Evolutionary conservation across 2,329 filamentous ascomycete species (phyloP).

Genomic region (Apiospora rasikravindrae): DNA sequence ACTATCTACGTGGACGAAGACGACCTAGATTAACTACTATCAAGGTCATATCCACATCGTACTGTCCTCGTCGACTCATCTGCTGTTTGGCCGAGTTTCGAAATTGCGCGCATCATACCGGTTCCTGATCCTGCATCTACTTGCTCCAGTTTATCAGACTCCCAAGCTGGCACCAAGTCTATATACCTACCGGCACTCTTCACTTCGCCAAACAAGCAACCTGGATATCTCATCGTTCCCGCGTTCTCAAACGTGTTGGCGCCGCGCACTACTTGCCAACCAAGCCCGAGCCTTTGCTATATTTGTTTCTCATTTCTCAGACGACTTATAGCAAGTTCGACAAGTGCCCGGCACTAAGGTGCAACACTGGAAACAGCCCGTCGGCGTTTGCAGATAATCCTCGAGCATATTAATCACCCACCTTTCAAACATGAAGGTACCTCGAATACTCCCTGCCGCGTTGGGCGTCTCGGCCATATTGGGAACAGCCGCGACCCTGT

Average conservation of each 20-base stretch:
- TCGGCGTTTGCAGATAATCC: slow-evolving; percentile 7
- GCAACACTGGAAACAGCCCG: slow-evolving; percentile 1
- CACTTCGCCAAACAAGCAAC: neutral
- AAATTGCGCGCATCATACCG: slow-evolving; percentile 24
- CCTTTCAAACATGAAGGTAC: slow-evolving; percentile 40
- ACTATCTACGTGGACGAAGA: neutral
- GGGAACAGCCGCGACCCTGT: slow-evolving; percentile 45
- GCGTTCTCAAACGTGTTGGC: slow-evolving; percentile 1
- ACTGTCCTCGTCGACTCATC: neutral
- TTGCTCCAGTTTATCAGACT: neutral
- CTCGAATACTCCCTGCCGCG: slow-evolving; percentile 40
- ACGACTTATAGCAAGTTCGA: neutral
- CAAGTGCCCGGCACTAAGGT: neutral
- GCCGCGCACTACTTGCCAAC: neutral
- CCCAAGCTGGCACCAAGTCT: neutral
- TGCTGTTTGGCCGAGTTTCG: neutral
- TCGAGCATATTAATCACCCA: neutral
- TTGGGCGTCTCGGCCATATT: slow-evolving; percentile 45
- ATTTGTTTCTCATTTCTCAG: neutral
- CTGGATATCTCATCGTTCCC: slow-evolving; percentile 5
- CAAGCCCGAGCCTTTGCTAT: neutral
- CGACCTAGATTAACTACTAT: slow-evolving; percentile 5
- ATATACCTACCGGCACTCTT: neutral
- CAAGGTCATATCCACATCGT: slow-evolving; percentile 2
- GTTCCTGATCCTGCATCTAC: slow-evolving; percentile 1